Percentiles rank a stretch among this genome's conserved stretches.
Conservation (phyloP, 805 yeast genomes). For the Martiniozyma abietophila region DNA sequence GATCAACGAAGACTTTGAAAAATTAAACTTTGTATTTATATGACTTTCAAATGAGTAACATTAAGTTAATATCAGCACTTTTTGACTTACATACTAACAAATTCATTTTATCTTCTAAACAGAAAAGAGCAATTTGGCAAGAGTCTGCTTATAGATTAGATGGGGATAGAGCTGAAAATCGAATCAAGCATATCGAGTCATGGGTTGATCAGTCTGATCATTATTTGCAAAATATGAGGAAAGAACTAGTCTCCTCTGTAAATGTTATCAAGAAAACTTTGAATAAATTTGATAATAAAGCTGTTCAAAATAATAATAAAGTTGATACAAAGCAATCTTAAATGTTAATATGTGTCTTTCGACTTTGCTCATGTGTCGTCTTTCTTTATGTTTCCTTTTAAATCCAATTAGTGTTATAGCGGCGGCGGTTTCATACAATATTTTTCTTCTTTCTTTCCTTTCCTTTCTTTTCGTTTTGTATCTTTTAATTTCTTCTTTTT, state of each 20-base stretch:
- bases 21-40: conserved; percentile 16
- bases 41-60: not conserved
- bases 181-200: conserved; percentile 12
- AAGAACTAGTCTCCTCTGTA: conserved; percentile 15
- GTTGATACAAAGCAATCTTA: too few relatives aligned
- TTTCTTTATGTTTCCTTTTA: too few relatives aligned
- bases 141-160: conserved; percentile 20
- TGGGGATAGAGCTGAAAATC: conserved; percentile 14
- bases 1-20: conserved; percentile 16
- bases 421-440: too few relatives aligned
- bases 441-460: too few relatives aligned
- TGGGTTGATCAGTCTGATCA: conserved; percentile 16
- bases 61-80: not conserved
- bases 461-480: too few relatives aligned
- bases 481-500: too few relatives aligned
- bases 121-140: conserved; percentile 19
- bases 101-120: conserved; percentile 5
- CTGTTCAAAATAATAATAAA: too few relatives aligned
- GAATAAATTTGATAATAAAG: conserved; percentile 11
- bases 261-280: conserved; percentile 18
- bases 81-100: too few relatives aligned
- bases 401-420: too few relatives aligned
- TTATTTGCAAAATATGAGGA: conserved; percentile 10
- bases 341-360: too few relatives aligned
- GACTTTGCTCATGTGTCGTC: too few relatives aligned